These are phyloP conservation scores for Magnaporthales sp. DNA, from an alignment of 2,329 filamentous ascomycete genomes.

Conservation along the genomic window DNA sequence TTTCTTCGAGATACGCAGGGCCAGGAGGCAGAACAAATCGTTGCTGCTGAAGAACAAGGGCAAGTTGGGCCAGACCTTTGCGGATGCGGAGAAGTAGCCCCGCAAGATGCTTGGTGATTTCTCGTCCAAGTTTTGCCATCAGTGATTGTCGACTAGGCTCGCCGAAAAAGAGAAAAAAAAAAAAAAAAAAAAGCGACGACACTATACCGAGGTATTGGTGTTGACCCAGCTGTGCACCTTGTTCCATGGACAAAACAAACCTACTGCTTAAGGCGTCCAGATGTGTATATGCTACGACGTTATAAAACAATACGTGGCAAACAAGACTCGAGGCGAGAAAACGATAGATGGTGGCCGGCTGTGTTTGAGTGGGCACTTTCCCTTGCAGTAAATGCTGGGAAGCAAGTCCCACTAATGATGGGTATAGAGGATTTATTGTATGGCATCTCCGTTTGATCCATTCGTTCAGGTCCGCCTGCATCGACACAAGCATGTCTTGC, in stretches of 20 bases:
- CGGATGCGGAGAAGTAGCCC: neutral
- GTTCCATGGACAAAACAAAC: too few species aligned
- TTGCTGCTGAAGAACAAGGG: neutral
- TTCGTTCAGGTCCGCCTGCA: too few species aligned
- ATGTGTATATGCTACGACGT: neutral
- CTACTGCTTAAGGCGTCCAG: too few species aligned
- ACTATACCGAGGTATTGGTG: too few species aligned
- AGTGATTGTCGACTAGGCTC: too few species aligned
- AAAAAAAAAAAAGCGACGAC: too few species aligned
- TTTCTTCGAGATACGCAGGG: neutral
- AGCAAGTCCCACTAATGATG: neutral
- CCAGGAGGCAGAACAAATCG: neutral
- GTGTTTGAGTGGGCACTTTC: neutral
- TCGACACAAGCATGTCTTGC: too few species aligned
- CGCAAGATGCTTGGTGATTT: neutral
- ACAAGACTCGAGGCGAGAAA: neutral
- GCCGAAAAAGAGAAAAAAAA: too few species aligned
- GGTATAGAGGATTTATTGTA: neutral
- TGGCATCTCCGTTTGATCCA: neutral
- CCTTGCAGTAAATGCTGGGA: neutral
- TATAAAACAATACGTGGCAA: neutral
- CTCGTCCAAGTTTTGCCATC: neutral
- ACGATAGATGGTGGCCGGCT: neutral
- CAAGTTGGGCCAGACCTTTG: neutral
- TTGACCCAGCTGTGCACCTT: too few species aligned